Base-by-base conservation (phyloP, 371 early-diverging fungal species). In the Rhizomucor miehei region DNA sequence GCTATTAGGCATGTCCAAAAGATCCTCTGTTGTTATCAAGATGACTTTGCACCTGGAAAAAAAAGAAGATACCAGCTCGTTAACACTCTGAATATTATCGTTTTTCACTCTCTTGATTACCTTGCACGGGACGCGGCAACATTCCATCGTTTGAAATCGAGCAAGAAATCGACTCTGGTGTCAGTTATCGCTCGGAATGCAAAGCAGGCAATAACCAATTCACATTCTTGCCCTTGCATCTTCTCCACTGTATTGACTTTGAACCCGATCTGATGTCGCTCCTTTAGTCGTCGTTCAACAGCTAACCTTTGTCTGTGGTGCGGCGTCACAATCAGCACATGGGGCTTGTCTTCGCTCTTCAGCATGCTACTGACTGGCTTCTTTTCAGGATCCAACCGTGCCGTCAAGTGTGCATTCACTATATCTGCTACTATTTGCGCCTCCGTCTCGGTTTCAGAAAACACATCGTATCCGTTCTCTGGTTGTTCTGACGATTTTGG, bases 161-260 rank as follows among this genome's bases (percentile, higher is more conserved):
- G 70, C 57, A 84, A 34, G 41, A 77, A 79, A 12, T 63, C 58
- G 49, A 55, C 24, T 52, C 55, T 45, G 54, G 45, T 36, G 47
- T 44, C 16, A 23, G 40, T 43, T 12, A 69, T 59, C 21, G 69
- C 70, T 41, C 62, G 59, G 44, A 73, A 59, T 1, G 67, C 64
- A 60, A 79, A 84, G 46, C 81, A 81, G 19, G 77, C 77, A 44
- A 84, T 62, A n/a, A 84, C 74, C 14, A 81, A 40, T 39, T 81
- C 79, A 10, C 78, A 76, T 56, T 84, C 79, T 57, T 80, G 80
- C 1, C 84, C 84, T 62, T 84, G 84, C 71, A 84, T 75, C 51
- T 80, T 81, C 21, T 84, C 84, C 11, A 68, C 68, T 10, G 67
- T 80, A 37, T 80, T 66, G 8, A 80, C 67, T 20, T 63, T 62